Evolutionary conservation across 208 protist genomes (phyloP).

Genomic region (Trypanosoma vivax): DNA sequence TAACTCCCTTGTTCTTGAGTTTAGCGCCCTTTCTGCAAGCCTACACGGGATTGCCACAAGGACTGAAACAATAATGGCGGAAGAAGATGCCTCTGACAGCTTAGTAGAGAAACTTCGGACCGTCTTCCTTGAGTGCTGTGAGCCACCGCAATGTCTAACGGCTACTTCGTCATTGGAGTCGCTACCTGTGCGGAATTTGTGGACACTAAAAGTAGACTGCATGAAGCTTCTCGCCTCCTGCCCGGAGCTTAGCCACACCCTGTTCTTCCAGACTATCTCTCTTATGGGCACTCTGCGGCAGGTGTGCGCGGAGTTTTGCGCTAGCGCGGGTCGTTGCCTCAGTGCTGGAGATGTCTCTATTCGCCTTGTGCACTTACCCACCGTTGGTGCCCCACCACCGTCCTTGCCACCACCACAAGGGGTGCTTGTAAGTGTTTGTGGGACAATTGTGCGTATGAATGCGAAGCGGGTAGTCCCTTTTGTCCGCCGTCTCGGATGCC

Average conservation of each 20-base stretch:
- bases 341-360: constrained; percentile 43
- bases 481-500: constrained; percentile 58
- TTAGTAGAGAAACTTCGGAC: constrained; percentile 17
- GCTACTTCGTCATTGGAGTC: constrained; percentile 2
- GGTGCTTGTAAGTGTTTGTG: constrained; percentile 66
- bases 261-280: constrained; percentile 42
- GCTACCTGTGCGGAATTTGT: constrained; percentile 30
- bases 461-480: constrained; percentile 74
- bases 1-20: too few relatives aligned
- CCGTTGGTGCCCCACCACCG: constrained; percentile 34
- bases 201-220: constrained; percentile 71
- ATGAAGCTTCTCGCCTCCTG: constrained; percentile 54
- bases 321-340: constrained; percentile 35
- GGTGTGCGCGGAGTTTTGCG: constrained; percentile 50
- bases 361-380: constrained; percentile 65
- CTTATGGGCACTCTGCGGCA: constrained; percentile 37
- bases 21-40: too few relatives aligned
- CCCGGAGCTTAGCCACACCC: constrained; percentile 30
- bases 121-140: constrained; percentile 59
- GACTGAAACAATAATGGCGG: constrained; percentile 1
- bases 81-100: background rate
- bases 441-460: constrained; percentile 79
- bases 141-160: constrained; percentile 36
- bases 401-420: constrained; percentile 53
- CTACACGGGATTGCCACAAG: too few relatives aligned